A percentile compares a stretch with the other conserved stretches of the same genome.
These are phyloP conservation scores for Lathyrus oleraceus DNA, from an alignment of 306 rosid genomes.

Conservation along the genomic window DNA sequence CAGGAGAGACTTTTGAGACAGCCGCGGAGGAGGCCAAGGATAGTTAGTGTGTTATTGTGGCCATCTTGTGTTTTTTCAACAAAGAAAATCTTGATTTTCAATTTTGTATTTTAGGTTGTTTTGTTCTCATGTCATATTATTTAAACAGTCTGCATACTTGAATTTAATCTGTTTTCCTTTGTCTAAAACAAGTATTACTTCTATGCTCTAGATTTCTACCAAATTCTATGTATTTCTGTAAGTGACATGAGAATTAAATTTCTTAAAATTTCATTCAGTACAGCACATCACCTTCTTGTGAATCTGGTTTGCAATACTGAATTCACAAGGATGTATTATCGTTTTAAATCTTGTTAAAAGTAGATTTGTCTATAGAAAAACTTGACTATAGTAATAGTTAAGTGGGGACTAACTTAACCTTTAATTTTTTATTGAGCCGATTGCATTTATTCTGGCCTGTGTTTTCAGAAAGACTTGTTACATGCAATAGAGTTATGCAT, in stretches of 20 bases:
- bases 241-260: background rate
- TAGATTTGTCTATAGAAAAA: background rate
- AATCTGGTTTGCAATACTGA: no score
- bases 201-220: background rate
- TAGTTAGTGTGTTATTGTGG: slow-evolving; percentile 50
- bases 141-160: slow-evolving; percentile 34
- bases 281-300: no score
- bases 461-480: no score
- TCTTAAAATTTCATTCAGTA: background rate
- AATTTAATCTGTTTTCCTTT: slow-evolving; percentile 37
- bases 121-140: slow-evolving; percentile 36
- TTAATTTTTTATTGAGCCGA: no score
- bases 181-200: slow-evolving; percentile 9
- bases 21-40: slow-evolving; percentile 60
- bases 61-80: slow-evolving; percentile 32
- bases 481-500: no score
- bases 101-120: slow-evolving; percentile 45
- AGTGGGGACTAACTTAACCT: no score
- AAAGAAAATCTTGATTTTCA: slow-evolving; percentile 5
- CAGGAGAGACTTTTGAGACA: slow-evolving; percentile 85
- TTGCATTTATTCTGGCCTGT: no score
- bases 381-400: no score
- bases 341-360: background rate
- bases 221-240: background rate
- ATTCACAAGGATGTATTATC: background rate